phyloP scores from a whole-genome alignment of 2,329 filamentous ascomycete genomes.

The Zymoseptoria passerinii region DNA sequence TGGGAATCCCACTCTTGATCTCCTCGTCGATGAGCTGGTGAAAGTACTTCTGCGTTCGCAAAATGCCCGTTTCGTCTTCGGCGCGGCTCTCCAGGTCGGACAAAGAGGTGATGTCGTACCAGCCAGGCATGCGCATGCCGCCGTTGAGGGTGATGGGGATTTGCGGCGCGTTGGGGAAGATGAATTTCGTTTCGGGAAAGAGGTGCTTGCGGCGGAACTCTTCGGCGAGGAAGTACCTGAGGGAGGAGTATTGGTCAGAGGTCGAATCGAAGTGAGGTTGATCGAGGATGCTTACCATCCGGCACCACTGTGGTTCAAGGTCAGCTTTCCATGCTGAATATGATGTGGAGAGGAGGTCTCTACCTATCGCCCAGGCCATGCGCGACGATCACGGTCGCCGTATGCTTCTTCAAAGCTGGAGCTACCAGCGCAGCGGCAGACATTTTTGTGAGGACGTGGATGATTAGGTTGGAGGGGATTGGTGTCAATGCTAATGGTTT shows the following conservation, averaged over 20 bases:
- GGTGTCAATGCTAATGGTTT: not conserved
- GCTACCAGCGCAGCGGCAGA: conserved; percentile 53
- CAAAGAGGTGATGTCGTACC: conserved; percentile 61
- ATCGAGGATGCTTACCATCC: conserved; percentile 52
- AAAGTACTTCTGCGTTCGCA: conserved; percentile 65
- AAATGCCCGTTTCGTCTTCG: conserved; percentile 66
- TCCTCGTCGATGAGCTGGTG: conserved; percentile 72
- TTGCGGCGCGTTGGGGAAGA: conserved; percentile 79
- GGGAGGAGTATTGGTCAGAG: not conserved
- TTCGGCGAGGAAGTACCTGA: conserved; percentile 67
- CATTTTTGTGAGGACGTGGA: not conserved
- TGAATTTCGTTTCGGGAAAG: conserved; percentile 84
- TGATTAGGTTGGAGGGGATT: not conserved
- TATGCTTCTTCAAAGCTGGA: conserved; percentile 73
- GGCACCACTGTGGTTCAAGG: conserved; percentile 41
- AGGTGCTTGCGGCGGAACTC: conserved; percentile 71
- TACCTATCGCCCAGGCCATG: conserved; percentile 81
- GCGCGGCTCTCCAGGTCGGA: conserved; percentile 39
- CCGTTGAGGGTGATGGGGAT: conserved; percentile 46
- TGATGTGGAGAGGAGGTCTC: conserved; percentile 1
- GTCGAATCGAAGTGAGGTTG: not conserved
- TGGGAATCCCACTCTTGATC: conserved; percentile 69
- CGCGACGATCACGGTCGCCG: conserved; percentile 87
- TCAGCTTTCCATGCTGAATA: conserved; percentile 8
- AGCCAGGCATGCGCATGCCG: conserved; percentile 70